Evolutionary conservation across 768 basidiomycete genomes (phyloP).

Genomic region (Fomitopsis serialis): DNA sequence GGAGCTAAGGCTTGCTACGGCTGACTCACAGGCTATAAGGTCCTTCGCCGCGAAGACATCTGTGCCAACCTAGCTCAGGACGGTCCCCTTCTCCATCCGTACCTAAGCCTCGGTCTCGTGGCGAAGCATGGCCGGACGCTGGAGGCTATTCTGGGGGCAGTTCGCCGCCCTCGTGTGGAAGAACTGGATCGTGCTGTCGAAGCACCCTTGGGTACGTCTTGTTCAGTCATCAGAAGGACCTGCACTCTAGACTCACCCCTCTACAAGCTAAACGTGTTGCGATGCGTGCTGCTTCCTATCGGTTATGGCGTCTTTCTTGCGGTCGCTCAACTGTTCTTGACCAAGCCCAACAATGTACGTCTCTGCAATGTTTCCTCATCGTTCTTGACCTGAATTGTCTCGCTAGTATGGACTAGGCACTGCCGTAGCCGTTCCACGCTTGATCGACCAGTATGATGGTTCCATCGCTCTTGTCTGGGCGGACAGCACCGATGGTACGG

Average conservation of each 20-base stretch:
- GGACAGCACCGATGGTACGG: conserved; percentile 55
- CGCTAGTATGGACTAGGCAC: conserved; percentile 61
- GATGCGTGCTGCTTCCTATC: conserved; percentile 60
- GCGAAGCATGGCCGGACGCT: neutral
- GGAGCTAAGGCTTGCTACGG: neutral
- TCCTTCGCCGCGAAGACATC: too few relatives aligned
- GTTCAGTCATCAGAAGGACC: neutral
- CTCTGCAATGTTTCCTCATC: too few relatives aligned
- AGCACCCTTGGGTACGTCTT: conserved; percentile 54
- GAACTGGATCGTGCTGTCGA: conserved; percentile 69
- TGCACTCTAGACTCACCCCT: neutral
- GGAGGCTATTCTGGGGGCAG: conserved; percentile 51
- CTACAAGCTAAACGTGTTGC: conserved; percentile 47
- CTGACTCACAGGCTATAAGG: neutral
- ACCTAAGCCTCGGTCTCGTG: neutral
- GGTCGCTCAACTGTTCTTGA: conserved; percentile 55
- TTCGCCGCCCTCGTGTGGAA: conserved; percentile 59
- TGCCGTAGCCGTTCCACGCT: conserved; percentile 41
- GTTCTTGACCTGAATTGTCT: neutral
- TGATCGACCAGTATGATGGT: conserved; percentile 47
- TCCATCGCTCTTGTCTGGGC: conserved; percentile 58
- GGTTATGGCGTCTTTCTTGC: conserved; percentile 66
- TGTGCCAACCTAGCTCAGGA: too few relatives aligned
- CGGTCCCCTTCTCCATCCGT: too few relatives aligned
- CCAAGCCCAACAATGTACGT: conserved; percentile 56